phyloP scores from a whole-genome alignment of 2,329 filamentous ascomycete genomes.

The Shiraia bambusicola region DNA sequence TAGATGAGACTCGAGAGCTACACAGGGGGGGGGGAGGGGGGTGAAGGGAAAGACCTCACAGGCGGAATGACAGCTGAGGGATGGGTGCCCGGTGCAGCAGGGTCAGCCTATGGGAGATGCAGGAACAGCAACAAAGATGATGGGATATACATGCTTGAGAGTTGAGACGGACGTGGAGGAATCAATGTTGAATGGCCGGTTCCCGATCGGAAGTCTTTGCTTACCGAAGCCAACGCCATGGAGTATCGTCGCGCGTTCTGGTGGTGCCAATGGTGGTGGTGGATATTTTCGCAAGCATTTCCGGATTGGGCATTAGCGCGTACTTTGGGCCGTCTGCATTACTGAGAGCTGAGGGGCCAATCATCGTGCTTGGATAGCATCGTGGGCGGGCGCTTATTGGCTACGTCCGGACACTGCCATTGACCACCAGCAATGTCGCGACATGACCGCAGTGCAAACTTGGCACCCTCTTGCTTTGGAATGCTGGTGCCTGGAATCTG shows the following conservation, averaged over 20 bases:
- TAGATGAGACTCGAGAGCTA: neutral
- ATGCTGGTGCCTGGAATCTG: conserved; percentile 12
- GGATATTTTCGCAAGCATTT: conserved; percentile 26
- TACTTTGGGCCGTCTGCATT: neutral
- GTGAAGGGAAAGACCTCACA: conserved; percentile 12
- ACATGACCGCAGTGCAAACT: conserved; percentile 1
- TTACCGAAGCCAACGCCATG: conserved; percentile 10
- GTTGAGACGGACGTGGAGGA: conserved; percentile 7
- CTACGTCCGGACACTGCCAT: conserved; percentile 8
- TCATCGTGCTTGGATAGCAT: too few species aligned
- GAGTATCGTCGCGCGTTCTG: conserved; percentile 9
- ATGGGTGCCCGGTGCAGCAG: conserved; percentile 2
- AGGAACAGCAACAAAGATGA: conserved; percentile 8
- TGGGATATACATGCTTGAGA: conserved; percentile 12
- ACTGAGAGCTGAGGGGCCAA: too few species aligned
- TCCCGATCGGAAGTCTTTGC: conserved; percentile 8
- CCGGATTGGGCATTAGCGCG: conserved; percentile 8
- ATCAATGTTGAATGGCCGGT: conserved; percentile 10
- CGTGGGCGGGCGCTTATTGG: conserved; percentile 1
- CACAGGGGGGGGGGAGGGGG: conserved; percentile 8
- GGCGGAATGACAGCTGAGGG: conserved; percentile 11
- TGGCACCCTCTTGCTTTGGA: conserved; percentile 1
- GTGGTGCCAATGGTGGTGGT: conserved; percentile 4
- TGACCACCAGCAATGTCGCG: conserved; percentile 2
- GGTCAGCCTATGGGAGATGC: conserved; percentile 15